phyloP scores from a whole-genome alignment of 2,329 filamentous ascomycete genomes.

The Fusarium musae region DNA sequence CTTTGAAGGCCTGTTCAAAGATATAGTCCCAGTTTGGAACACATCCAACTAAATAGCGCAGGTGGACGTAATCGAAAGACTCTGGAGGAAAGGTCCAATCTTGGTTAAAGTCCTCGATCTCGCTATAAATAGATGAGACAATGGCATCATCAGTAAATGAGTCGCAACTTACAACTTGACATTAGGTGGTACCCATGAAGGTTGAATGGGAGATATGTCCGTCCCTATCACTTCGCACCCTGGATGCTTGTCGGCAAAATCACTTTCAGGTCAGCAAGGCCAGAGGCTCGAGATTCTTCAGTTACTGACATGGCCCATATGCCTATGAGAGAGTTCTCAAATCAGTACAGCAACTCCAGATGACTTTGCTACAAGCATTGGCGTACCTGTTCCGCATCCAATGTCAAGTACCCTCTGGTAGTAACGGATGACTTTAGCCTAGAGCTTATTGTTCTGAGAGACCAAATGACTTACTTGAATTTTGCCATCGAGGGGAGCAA shows the following conservation, averaged over 20 bases:
- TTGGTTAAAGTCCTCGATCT: constrained; percentile 36
- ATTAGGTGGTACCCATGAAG: constrained; percentile 31
- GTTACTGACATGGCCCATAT: constrained; percentile 34
- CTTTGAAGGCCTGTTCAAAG: constrained; percentile 13
- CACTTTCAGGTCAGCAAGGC: not conserved
- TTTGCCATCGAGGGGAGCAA: not conserved
- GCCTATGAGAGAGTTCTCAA: not conserved
- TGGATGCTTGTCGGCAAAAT: constrained; percentile 34
- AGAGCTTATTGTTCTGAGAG: accelerated
- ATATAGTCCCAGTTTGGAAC: constrained; percentile 27
- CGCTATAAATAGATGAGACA: not conserved
- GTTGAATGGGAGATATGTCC: constrained; percentile 33
- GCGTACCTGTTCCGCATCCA: constrained; percentile 22
- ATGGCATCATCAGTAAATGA: accelerated
- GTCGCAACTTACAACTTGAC: constrained; percentile 18
- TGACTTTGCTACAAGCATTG: not conserved
- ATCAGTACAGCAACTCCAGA: not conserved
- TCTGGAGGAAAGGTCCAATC: constrained; percentile 31
- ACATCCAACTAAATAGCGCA: constrained; percentile 31
- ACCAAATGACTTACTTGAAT: not conserved
- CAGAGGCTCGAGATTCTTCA: accelerated
- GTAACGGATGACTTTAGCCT: not conserved
- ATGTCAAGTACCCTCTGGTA: constrained; percentile 16
- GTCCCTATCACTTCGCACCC: constrained; percentile 31
- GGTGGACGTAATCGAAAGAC: constrained; percentile 33